Evolutionary conservation across 2,329 filamentous ascomycete species (phyloP).

Genomic region (Sporothrix globosa): DNA sequence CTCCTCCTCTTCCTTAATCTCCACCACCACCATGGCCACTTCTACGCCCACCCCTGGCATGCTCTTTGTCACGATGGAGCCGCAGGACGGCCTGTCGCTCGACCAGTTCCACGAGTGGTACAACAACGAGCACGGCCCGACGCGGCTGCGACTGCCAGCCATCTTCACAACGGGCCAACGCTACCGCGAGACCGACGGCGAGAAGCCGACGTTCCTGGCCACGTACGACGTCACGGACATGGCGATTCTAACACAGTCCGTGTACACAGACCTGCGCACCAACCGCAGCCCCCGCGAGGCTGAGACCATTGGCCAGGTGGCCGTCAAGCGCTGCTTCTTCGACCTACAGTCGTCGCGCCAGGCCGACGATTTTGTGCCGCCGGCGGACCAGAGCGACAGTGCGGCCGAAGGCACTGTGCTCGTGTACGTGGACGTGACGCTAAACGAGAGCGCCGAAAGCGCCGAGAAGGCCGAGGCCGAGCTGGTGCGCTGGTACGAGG

Average conservation of each 20-base stretch:
- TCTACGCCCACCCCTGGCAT: slow-evolving; percentile 60
- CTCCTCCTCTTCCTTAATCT: not conserved
- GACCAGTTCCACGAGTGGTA: slow-evolving; percentile 89
- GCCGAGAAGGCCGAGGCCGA: slow-evolving; percentile 49
- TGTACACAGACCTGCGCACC: slow-evolving; percentile 68
- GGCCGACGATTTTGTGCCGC: slow-evolving; percentile 58
- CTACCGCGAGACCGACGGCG: slow-evolving; percentile 68
- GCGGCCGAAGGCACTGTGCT: slow-evolving; percentile 64
- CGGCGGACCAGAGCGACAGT: slow-evolving; percentile 63
- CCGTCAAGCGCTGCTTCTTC: slow-evolving; percentile 71
- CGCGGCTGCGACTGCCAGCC: slow-evolving; percentile 73
- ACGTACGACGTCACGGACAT: slow-evolving; percentile 81
- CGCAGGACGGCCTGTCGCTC: slow-evolving; percentile 64
- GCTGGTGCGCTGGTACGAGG: slow-evolving; percentile 70
- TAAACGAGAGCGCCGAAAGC: slow-evolving; percentile 49
- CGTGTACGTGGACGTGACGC: slow-evolving; percentile 62
- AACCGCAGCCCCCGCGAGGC: slow-evolving; percentile 59
- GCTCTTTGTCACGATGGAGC: slow-evolving; percentile 86
- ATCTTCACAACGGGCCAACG: slow-evolving; percentile 77
- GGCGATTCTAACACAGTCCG: slow-evolving; percentile 67
- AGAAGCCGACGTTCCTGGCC: slow-evolving; percentile 69
- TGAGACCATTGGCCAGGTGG: slow-evolving; percentile 58
- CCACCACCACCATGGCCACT: not conserved
- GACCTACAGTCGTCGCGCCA: slow-evolving; percentile 64
- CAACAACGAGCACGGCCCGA: slow-evolving; percentile 88